Evolutionary conservation across 2,329 filamentous ascomycete genomes (phyloP).

Genomic region (Sporothrix variecibatus): DNA sequence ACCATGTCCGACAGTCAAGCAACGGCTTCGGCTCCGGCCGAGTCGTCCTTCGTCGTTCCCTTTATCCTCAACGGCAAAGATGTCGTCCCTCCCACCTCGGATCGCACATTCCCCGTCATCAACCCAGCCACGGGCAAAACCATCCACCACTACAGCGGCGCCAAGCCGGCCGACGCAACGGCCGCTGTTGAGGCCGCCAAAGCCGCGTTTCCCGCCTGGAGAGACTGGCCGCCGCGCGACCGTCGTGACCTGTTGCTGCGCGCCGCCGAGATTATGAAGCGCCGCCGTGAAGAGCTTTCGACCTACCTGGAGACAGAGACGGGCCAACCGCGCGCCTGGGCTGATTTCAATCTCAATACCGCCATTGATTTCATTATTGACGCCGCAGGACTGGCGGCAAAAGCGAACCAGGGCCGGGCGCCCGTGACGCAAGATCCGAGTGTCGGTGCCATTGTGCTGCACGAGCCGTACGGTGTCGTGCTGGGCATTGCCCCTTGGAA

Average conservation of each 20-base stretch:
- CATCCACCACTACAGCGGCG: conserved; percentile 36
- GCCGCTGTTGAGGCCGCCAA: conserved; percentile 52
- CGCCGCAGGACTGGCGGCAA: conserved; percentile 40
- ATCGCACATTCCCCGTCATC: conserved; percentile 33
- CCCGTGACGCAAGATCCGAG: conserved; percentile 16
- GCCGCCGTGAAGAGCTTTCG: conserved; percentile 60
- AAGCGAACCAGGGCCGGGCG: conserved; percentile 20
- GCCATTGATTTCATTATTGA: conserved; percentile 45
- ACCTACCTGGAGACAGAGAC: conserved; percentile 60
- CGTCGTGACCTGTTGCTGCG: conserved; percentile 71
- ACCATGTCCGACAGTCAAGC: not conserved
- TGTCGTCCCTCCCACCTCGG: conserved; percentile 22
- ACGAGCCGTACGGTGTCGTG: conserved; percentile 80
- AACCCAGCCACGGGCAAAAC: conserved; percentile 37
- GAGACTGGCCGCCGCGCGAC: conserved; percentile 57
- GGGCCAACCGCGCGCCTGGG: conserved; percentile 44
- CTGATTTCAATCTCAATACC: conserved; percentile 44
- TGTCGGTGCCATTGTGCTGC: conserved; percentile 61
- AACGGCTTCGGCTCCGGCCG: not conserved
- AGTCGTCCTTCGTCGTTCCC: not conserved
- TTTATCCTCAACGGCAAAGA: conserved; percentile 14
- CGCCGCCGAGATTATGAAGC: conserved; percentile 65
- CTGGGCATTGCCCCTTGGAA: conserved; percentile 81
- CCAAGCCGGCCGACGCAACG: conserved; percentile 35
- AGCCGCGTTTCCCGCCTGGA: conserved; percentile 71